Percentiles rank a stretch among this genome's conserved stretches.
phyloP scores from a whole-genome alignment of 2,329 filamentous ascomycete genomes.

The Emydomyces testavorans region DNA sequence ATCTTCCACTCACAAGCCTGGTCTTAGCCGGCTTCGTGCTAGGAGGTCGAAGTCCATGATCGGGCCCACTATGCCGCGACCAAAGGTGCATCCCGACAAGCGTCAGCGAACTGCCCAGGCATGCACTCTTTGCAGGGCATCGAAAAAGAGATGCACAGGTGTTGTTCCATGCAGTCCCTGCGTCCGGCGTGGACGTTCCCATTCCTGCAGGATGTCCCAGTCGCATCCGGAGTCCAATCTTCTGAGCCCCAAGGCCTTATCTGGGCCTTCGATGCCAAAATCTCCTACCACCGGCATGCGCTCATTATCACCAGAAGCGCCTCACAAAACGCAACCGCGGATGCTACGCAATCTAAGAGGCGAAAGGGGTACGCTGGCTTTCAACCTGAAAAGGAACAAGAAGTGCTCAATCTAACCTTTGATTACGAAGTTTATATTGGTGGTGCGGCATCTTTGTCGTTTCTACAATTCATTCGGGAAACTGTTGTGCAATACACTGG shows the following conservation, averaged over 20 bases:
- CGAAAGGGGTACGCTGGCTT: constrained; percentile 36
- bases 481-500: constrained; percentile 42
- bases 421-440: constrained; percentile 37
- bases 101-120: constrained; percentile 41
- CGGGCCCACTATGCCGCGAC: constrained; percentile 38
- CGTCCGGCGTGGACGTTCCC: constrained; percentile 34
- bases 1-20: neutral
- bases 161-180: constrained; percentile 41
- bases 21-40: neutral
- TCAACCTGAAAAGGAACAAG: neutral
- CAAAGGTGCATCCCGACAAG: constrained; percentile 41
- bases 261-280: neutral
- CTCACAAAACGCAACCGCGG: constrained; percentile 25
- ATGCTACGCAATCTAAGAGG: constrained; percentile 38
- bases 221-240: constrained; percentile 9
- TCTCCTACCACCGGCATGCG: constrained; percentile 8
- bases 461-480: constrained; percentile 44
- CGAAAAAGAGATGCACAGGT: constrained; percentile 44
- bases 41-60: neutral
- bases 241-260: neutral
- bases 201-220: constrained; percentile 28
- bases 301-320: constrained; percentile 23
- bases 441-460: constrained; percentile 45
- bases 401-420: neutral
- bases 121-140: constrained; percentile 39